Conservation (phyloP, 2,329 filamentous ascomycete genomes). For the Curvularia sp. region DNA sequence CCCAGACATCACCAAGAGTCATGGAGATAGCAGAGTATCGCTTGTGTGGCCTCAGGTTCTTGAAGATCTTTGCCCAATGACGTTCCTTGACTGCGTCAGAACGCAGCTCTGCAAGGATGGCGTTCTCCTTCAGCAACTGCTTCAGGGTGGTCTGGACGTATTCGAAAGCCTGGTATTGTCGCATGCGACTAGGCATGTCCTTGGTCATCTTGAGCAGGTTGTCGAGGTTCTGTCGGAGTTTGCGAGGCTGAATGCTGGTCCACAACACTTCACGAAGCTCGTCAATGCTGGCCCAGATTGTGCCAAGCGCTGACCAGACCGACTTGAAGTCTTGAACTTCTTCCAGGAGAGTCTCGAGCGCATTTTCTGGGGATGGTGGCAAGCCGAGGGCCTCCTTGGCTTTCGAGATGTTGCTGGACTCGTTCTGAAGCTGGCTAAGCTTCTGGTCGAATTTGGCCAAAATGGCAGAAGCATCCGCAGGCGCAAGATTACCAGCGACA, state of each 20-base stretch:
- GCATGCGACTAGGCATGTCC: conserved; percentile 98
- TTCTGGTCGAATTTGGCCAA: conserved; percentile 82
- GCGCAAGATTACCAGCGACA: conserved; percentile 90
- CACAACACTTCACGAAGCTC: conserved; percentile 91
- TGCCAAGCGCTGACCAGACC: conserved; percentile 93
- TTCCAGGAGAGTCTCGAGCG: conserved; percentile 85
- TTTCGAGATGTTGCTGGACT: conserved; percentile 91
- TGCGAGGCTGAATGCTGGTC: conserved; percentile 94
- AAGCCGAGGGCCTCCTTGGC: conserved; percentile 97
- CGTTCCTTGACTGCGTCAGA: conserved; percentile 95
- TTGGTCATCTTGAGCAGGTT: conserved; percentile 96
- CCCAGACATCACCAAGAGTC: conserved; percentile 98
- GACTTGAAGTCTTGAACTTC: conserved; percentile 99
- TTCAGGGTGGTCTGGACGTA: conserved; percentile 93
- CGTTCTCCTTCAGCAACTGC: conserved; percentile 88
- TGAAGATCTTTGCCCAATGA: conserved; percentile 98
- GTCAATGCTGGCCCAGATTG: conserved; percentile 95
- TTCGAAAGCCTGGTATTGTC: conserved; percentile 99
- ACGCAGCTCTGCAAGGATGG: conserved; percentile 86
- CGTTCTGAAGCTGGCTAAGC: conserved; percentile 83
- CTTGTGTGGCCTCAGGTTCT: conserved; percentile 88
- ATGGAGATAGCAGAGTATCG: conserved; percentile 93
- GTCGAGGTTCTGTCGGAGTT: conserved; percentile 87
- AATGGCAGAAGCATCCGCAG: conserved; percentile 84
- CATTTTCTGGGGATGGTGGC: conserved; percentile 77